phyloP scores from a whole-genome alignment of 805 yeast species.

The Maudiozyma serrabonitensis region DNA sequence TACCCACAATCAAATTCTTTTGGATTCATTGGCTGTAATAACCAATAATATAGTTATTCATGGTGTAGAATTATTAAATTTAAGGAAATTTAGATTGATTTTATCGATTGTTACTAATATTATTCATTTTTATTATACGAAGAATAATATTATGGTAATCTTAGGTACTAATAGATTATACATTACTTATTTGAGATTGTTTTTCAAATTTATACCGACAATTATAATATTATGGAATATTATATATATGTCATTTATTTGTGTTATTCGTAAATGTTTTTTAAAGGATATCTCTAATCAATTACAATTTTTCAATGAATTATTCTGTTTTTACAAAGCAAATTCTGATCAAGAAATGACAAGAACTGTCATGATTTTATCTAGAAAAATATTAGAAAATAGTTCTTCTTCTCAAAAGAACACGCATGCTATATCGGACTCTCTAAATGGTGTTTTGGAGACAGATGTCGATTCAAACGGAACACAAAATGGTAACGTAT shows the following conservation, averaged over 20 bases:
- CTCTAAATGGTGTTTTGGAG: no score
- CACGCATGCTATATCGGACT: not conserved
- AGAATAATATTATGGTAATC: not conserved
- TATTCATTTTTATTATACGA: slow-evolving; percentile 26
- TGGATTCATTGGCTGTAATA: slow-evolving; percentile 43
- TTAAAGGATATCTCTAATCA: not conserved
- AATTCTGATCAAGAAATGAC: slow-evolving; percentile 1
- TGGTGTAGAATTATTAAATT: slow-evolving; percentile 45
- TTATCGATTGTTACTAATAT: slow-evolving; percentile 50
- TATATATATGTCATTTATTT: not conserved
- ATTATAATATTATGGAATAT: not conserved
- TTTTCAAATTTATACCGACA: not conserved
- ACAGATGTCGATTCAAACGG: no score
- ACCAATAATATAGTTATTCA: slow-evolving; percentile 55
- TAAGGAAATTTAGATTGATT: slow-evolving; percentile 46
- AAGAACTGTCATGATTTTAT: not conserved
- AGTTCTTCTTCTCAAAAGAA: not conserved
- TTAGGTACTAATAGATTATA: not conserved
- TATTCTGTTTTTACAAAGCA: not conserved
- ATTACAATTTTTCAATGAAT: not conserved
- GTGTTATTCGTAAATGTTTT: not conserved
- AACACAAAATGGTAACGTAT: slow-evolving; percentile 4
- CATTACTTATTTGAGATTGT: not conserved
- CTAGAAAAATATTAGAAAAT: not conserved
- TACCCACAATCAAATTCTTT: not conserved